Evolutionary conservation across 2,329 filamentous ascomycete genomes (phyloP).

Genomic region (Fusarium guadeloupense): DNA sequence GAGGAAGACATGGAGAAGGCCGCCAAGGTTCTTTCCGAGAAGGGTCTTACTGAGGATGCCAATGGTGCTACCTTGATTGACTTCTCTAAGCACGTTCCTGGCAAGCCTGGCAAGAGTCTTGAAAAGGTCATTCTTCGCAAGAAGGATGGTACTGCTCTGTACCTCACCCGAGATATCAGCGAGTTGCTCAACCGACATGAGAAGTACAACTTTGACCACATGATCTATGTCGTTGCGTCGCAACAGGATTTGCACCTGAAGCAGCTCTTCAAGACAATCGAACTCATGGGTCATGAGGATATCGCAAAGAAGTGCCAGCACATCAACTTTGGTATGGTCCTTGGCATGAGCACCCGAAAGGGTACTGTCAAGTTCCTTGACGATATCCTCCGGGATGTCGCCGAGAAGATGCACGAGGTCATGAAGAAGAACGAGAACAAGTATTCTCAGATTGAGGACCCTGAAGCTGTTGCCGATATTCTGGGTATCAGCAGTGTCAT

Average conservation of each 20-base stretch:
- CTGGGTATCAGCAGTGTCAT: conserved; percentile 95
- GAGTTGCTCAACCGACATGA: conserved; percentile 73
- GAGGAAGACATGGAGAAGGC: conserved; percentile 72
- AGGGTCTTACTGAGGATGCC: conserved; percentile 72
- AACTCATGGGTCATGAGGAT: conserved; percentile 74
- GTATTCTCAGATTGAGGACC: conserved; percentile 89
- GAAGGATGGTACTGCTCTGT: conserved; percentile 78
- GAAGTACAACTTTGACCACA: conserved; percentile 75
- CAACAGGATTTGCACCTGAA: conserved; percentile 78
- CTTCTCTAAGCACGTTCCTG: conserved; percentile 72
- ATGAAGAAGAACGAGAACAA: conserved; percentile 93
- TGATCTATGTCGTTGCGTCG: conserved; percentile 81
- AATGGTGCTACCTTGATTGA: conserved; percentile 78
- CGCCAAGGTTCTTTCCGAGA: conserved; percentile 69
- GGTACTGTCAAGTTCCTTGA: conserved; percentile 78
- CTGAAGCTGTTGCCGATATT: conserved; percentile 81
- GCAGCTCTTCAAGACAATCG: conserved; percentile 80
- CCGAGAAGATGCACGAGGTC: conserved; percentile 96
- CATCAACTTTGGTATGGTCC: conserved; percentile 78
- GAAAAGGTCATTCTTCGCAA: conserved; percentile 77
- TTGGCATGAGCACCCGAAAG: conserved; percentile 75
- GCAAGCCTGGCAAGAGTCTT: conserved; percentile 74
- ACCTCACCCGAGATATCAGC: conserved; percentile 81
- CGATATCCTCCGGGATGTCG: conserved; percentile 67
- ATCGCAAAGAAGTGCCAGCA: conserved; percentile 75